Conservation (phyloP, 768 basidiomycete genomes). For the Rhizopogon vulgaris region DNA sequence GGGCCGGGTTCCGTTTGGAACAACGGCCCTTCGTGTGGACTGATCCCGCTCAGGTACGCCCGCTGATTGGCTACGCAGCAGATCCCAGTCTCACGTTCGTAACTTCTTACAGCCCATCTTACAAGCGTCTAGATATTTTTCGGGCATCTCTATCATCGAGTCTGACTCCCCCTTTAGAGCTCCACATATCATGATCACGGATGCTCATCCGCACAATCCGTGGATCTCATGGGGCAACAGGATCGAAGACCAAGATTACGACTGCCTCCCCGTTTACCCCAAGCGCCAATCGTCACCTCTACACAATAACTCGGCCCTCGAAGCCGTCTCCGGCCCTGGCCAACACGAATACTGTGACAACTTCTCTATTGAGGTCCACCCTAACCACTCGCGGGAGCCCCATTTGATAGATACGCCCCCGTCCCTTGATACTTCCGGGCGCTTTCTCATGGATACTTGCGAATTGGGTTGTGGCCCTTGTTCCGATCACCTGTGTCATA, state of each 20-base stretch:
- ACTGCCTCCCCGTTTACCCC: not conserved
- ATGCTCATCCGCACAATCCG: conserved; percentile 33
- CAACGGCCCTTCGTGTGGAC: conserved; percentile 37
- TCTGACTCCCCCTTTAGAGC: conserved; percentile 35
- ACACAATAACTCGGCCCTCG: not conserved
- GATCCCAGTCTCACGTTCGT: not conserved
- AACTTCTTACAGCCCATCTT: conserved; percentile 28
- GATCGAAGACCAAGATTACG: conserved; percentile 3
- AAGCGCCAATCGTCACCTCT: not conserved
- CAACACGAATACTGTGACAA: not conserved
- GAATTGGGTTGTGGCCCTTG: not conserved
- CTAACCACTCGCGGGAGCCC: conserved; percentile 4
- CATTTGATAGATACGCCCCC: not conserved
- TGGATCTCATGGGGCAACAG: conserved; percentile 32
- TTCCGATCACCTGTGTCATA: not conserved
- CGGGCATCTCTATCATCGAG: conserved; percentile 36
- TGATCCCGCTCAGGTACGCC: conserved; percentile 45
- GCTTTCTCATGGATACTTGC: conserved; percentile 2
- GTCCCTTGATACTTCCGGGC: not conserved
- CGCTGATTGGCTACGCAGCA: not conserved
- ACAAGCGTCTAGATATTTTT: conserved; percentile 11
- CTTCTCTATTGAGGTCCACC: no score
- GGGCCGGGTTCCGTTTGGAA: conserved; percentile 29
- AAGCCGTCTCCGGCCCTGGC: not conserved
- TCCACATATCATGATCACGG: conserved; percentile 42